Base-by-base conservation (phyloP, 208 protist species). In the Trypanosoma lewisi region DNA sequence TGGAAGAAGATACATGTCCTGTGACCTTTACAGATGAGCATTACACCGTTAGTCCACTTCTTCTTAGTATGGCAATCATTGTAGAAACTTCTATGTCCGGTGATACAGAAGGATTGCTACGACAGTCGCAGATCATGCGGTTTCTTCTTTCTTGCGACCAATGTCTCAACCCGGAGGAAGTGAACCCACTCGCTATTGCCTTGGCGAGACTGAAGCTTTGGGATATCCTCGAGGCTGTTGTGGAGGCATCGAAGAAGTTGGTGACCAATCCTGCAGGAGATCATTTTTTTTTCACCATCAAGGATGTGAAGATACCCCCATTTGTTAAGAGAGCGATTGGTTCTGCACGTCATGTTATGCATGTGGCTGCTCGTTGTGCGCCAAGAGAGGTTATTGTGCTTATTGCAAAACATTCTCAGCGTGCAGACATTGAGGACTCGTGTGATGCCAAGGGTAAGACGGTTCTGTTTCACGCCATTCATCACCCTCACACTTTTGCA, bases 301-400 rank as follows among this genome's bases (percentile, higher is more conserved):
- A 73, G 5, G 61, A 75, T 0, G 71, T 75, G 34, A 84, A 89
- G 39, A 55, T 94, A 9, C 84, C 84, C 8, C 70, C 62, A 2
- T 62, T 87, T 11, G 59, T 94, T 55, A 55, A 52, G 9, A 58
- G 61, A 28, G 48, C 80, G 30, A 61, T 94, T 28, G 82, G 84
- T 2, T 42, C 58, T 31, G 59, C 73, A 31, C 78, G 82, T 27
- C 82, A 94, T 68, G 75, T 88, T 25, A 84, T 91, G 72, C 87
- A 94, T 48, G 63, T 67, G 7, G 80, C 62, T 16, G 82, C 84
- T 6, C 63, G 65, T 17, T 66, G 33, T 49, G 88, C 80, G 0
- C 65, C 81, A 0, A 74, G 75, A 53, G 83, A 88, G 16, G 61
- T 82, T 21, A 47, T 92, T 41, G 47, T 91, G 9, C 66, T 73